Conservation (phyloP, 306 rosid species). For the Begonia fuchsioides region DNA sequence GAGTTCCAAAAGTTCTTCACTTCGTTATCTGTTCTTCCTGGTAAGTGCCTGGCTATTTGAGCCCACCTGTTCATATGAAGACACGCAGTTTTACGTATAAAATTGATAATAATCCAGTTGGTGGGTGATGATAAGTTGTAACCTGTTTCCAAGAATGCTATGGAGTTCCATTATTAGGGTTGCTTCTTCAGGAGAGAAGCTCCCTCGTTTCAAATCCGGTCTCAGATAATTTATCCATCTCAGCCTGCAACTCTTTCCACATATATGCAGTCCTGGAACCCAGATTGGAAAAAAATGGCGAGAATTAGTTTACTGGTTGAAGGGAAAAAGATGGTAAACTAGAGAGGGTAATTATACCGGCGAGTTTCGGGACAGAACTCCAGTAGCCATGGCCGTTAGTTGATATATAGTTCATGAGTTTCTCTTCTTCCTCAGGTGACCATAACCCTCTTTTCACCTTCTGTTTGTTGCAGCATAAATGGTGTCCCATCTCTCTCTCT, state of each 20-base stretch:
- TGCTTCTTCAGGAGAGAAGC: conserved; percentile 90
- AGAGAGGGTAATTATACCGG: conserved; percentile 26
- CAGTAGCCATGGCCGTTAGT: conserved; percentile 93
- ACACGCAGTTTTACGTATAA: too few relatives aligned
- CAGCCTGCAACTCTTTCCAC: conserved; percentile 92
- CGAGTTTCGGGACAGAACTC: conserved; percentile 95
- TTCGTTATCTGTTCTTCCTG: conserved; percentile 15
- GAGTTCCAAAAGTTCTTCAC: conserved; percentile 99
- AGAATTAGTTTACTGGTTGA: too few relatives aligned
- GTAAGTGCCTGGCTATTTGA: conserved; percentile 88
- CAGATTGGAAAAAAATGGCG: background rate
- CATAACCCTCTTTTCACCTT: conserved; percentile 94
- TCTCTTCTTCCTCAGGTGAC: conserved; percentile 99
- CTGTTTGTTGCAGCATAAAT: conserved; percentile 93
- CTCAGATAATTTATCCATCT: conserved; percentile 96
- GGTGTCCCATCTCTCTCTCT: background rate
- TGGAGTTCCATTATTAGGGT: conserved; percentile 84
- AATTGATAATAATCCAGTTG: too few relatives aligned
- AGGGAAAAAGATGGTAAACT: too few relatives aligned
- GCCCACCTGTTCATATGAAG: conserved; percentile 57
- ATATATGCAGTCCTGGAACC: conserved; percentile 55
- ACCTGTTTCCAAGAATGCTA: conserved; percentile 88
- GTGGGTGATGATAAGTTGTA: background rate
- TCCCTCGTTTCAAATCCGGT: conserved; percentile 94
- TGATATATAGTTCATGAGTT: conserved; percentile 76